Evolutionary conservation across 2,329 filamentous ascomycete genomes (phyloP).

Genomic region (Fusarium virguliforme): DNA sequence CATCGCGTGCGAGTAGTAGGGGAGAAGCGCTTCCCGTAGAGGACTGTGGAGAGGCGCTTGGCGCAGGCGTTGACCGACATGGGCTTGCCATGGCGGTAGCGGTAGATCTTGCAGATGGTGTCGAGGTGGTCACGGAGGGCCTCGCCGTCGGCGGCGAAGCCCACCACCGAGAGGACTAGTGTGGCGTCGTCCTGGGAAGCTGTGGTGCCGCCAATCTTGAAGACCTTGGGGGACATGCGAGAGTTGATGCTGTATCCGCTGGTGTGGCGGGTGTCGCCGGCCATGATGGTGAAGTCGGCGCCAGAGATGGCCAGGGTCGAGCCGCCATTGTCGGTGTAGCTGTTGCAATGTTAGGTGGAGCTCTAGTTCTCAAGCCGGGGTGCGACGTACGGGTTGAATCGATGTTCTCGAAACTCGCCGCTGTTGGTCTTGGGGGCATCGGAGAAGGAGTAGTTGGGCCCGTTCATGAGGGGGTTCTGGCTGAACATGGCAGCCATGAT

Average conservation of each 20-base stretch:
- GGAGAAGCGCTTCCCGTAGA: constrained; percentile 98
- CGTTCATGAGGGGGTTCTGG: constrained; percentile 79
- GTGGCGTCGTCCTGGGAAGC: constrained; percentile 87
- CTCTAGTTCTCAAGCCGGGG: background rate
- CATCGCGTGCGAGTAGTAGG: constrained; percentile 97
- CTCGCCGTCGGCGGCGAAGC: constrained; percentile 94
- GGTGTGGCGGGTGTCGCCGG: constrained; percentile 95
- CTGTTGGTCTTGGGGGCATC: constrained; percentile 70
- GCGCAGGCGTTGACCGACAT: constrained; percentile 97
- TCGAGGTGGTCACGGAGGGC: constrained; percentile 95
- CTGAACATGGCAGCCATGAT: constrained; percentile 78
- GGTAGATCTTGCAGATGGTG: constrained; percentile 98
- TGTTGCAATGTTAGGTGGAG: constrained; percentile 56
- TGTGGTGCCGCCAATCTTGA: constrained; percentile 94
- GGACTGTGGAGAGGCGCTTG: constrained; percentile 92
- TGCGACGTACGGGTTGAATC: constrained; percentile 87
- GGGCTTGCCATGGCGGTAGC: constrained; percentile 96
- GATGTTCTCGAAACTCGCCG: constrained; percentile 78
- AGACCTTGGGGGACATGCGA: constrained; percentile 94
- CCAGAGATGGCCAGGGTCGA: constrained; percentile 96
- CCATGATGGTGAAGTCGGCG: constrained; percentile 94
- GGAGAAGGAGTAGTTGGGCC: constrained; percentile 79
- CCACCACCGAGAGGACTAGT: constrained; percentile 93
- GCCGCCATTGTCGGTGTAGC: constrained; percentile 98
- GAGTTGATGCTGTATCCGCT: constrained; percentile 99